Percentiles rank a stretch among this genome's conserved stretches.
These are phyloP conservation scores for Phylloporus sp. DNA, from an alignment of 768 basidiomycete species.

Conservation along the genomic window DNA sequence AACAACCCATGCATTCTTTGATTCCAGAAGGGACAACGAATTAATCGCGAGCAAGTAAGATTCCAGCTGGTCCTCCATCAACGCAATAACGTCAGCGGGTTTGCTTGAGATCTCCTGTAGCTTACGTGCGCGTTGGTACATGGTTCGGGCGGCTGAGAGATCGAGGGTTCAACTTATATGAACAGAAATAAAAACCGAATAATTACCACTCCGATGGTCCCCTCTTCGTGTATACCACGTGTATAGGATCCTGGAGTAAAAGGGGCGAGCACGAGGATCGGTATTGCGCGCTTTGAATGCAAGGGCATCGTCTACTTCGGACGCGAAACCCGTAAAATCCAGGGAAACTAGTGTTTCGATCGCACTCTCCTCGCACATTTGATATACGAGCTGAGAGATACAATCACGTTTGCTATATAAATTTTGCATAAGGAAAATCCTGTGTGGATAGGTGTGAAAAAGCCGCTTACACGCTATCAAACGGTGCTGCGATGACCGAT, in stretches of 20 bases:
- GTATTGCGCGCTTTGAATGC: conserved; percentile 92
- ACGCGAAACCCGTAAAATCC: conserved; percentile 79
- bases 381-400: conserved; percentile 76
- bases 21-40: conserved; percentile 77
- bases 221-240: conserved; percentile 86
- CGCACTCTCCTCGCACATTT: conserved; percentile 89
- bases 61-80: conserved; percentile 69
- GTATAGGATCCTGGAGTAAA: conserved; percentile 90
- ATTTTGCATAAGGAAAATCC: conserved; percentile 8
- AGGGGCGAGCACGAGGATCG: conserved; percentile 80
- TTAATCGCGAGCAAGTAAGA: conserved; percentile 88
- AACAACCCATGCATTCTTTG: conserved; percentile 79
- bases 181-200: conserved; percentile 10
- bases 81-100: conserved; percentile 35
- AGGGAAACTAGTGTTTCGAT: conserved; percentile 74
- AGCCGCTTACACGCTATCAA: conserved; percentile 66
- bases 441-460: conserved; percentile 3
- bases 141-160: conserved; percentile 73
- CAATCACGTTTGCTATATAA: conserved; percentile 71
- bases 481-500: conserved; percentile 68
- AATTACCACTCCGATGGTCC: conserved; percentile 88
- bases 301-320: conserved; percentile 84
- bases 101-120: conserved; percentile 46
- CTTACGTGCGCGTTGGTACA: conserved; percentile 90
- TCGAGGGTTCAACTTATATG: conserved; percentile 21